Base-by-base conservation (phyloP, 2,329 filamentous ascomycete species). In the Neoascochyta sp. region DNA sequence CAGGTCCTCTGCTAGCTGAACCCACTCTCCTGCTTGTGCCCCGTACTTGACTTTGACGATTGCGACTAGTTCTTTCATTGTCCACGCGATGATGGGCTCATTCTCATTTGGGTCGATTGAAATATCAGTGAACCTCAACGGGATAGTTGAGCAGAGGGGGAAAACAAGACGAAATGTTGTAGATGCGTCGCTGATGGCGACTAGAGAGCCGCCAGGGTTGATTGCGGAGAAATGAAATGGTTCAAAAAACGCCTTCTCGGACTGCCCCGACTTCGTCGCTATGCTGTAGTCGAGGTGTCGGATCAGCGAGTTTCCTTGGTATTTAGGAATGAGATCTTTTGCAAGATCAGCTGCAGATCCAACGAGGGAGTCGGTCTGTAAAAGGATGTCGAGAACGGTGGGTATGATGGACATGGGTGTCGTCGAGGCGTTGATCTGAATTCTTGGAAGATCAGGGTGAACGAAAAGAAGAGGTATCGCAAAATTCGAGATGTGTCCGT, bases 201-300 rank as follows among this genome's bases (percentile, higher is more conserved):
- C 23, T 17, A 45, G 29, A 7, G 42, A 38, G 4, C 42, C 42
- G 11, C 42, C 42, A 7, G 42, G 42, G 17, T 45, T 45, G 17
- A 45, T 43, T 1, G 39, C 39, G 5, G 42, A 43, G 21, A 45
- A 45, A 16, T 45, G 42, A 32, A 45, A 43, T 3, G 42, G 42
- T 18, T 39, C 22, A 19, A 45, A 45, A 19, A 45, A 45, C 4
- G 42, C 32, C 10, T 32, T 25, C 5, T 12, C 29, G 10, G 27
- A 9, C 14, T 21, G 22, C 8, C 32, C 39, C 12, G 32, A 22
- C 14, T 15, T 18, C 2, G 36, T 40, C 10, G 26, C n/a, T n/a
- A 45, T 30, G 15, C 25, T 35, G 18, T 32, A 45, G 24, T 43
- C 27, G 12, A 40, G 25, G 4, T 39, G 15, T 7, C 42, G 36